Evolutionary conservation across 2,329 filamentous ascomycete species (phyloP).

Genomic region (Cordyceps pruinosa): DNA sequence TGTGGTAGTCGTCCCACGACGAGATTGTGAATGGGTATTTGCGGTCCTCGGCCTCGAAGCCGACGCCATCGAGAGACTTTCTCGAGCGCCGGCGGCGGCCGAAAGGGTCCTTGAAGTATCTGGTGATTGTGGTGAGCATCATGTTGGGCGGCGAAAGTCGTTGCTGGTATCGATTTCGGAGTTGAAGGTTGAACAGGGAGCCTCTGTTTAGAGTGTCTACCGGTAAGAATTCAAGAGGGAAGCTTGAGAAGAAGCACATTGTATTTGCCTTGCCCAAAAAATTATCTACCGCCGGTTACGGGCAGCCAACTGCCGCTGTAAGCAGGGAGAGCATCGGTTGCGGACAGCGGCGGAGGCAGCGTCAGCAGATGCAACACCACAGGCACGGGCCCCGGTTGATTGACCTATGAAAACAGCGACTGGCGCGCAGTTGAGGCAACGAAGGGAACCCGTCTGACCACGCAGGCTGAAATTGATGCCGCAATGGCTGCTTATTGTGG

Average conservation of each 20-base stretch:
- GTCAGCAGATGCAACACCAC: neutral
- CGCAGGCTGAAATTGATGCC: neutral
- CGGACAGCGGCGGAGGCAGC: neutral
- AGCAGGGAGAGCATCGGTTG: neutral
- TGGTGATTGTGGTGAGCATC: neutral
- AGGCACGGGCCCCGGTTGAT: neutral
- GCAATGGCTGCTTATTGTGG: neutral
- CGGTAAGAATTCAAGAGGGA: neutral
- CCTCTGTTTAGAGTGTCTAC: neutral
- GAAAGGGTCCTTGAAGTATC: conserved; percentile 3
- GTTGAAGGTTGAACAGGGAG: neutral
- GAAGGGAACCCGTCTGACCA: neutral
- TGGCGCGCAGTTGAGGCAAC: neutral
- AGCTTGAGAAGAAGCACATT: neutral
- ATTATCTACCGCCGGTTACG: neutral
- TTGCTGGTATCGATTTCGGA: neutral
- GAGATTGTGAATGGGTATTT: conserved; percentile 11
- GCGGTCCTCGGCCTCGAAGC: conserved; percentile 5
- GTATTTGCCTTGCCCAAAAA: neutral
- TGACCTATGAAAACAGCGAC: neutral
- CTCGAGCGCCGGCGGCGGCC: neutral
- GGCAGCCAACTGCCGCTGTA: neutral
- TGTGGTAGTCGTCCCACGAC: conserved; percentile 10
- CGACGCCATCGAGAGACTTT: neutral
- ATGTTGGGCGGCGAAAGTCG: neutral